phyloP scores from a whole-genome alignment of 371 early-diverging fungal genomes.

The Mucor mucedo region DNA sequence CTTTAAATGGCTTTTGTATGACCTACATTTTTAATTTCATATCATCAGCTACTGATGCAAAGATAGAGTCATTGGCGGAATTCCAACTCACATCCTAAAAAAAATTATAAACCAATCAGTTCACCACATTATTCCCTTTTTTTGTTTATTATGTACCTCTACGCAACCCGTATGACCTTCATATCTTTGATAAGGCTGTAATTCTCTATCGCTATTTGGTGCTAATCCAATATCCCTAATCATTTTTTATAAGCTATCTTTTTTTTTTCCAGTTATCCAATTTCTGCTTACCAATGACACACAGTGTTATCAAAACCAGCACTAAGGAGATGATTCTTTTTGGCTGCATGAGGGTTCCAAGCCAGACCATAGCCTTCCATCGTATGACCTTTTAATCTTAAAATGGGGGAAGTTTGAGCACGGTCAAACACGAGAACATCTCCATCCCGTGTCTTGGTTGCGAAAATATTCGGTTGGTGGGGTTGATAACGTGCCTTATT shows the following conservation, averaged over 20 bases:
- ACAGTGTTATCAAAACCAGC: slow-evolving; percentile 88
- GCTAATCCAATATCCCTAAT: slow-evolving; percentile 40
- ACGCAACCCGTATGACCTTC: slow-evolving; percentile 89
- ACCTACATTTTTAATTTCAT: slow-evolving; percentile 86
- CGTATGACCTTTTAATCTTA: slow-evolving; percentile 87
- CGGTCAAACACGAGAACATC: slow-evolving; percentile 97
- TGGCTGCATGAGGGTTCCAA: slow-evolving; percentile 69
- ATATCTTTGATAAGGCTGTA: slow-evolving; percentile 80
- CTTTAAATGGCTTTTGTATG: neutral
- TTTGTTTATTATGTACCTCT: slow-evolving; percentile 59
- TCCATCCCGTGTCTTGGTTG: slow-evolving; percentile 89
- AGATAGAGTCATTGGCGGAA: slow-evolving; percentile 74
- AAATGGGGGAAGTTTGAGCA: slow-evolving; percentile 83
- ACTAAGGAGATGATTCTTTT: slow-evolving; percentile 72
- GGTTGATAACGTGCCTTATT: slow-evolving; percentile 96
- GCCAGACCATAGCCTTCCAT: slow-evolving; percentile 92
- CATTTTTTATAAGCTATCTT: neutral
- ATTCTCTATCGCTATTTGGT: slow-evolving; percentile 57
- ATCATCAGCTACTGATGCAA: slow-evolving; percentile 98
- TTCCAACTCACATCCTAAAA: slow-evolving; percentile 95
- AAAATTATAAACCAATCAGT: slow-evolving; percentile 7
- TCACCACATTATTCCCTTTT: neutral
- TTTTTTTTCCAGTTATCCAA: too few species aligned
- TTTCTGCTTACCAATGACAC: slow-evolving; percentile 71
- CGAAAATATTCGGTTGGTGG: slow-evolving; percentile 91